phyloP scores from a whole-genome alignment of 192 early-diverging fungal genomes.

The Entomortierella parvispora region DNA sequence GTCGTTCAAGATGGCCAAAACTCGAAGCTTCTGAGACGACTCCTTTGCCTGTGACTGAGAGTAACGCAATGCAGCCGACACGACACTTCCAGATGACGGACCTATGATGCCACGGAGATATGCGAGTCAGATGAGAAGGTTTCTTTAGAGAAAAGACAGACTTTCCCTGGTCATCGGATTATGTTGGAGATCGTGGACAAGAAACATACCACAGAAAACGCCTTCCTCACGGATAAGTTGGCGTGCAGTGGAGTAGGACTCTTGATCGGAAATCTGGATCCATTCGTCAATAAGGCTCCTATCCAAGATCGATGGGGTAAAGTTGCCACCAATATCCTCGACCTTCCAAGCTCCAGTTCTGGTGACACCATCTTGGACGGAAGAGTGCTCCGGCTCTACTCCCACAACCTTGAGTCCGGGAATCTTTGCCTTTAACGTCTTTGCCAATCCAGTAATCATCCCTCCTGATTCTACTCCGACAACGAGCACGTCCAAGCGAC shows the following conservation, averaged over 20 bases:
- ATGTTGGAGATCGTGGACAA: no score
- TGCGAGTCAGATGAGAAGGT: not conserved
- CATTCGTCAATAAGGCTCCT: slow-evolving; percentile 66
- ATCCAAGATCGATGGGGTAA: slow-evolving; percentile 66
- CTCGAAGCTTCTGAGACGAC: slow-evolving; percentile 37
- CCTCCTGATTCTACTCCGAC: slow-evolving; percentile 77
- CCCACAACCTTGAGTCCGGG: slow-evolving; percentile 69
- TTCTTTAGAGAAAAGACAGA: no score
- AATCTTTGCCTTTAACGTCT: slow-evolving; percentile 60
- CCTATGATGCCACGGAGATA: slow-evolving; percentile 31
- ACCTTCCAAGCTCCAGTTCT: slow-evolving; percentile 66
- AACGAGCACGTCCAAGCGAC: slow-evolving; percentile 67
- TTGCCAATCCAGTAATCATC: slow-evolving; percentile 69
- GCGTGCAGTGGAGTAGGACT: slow-evolving; percentile 76
- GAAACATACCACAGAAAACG: slow-evolving; percentile 58
- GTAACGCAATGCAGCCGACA: slow-evolving; percentile 68
- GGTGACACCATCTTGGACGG: slow-evolving; percentile 54
- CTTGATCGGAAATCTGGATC: slow-evolving; percentile 74
- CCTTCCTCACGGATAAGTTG: slow-evolving; percentile 71
- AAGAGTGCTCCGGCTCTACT: slow-evolving; percentile 76
- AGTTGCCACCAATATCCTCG: slow-evolving; percentile 77
- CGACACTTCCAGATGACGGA: slow-evolving; percentile 73
- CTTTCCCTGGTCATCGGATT: no score
- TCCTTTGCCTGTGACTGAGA: slow-evolving; percentile 32
- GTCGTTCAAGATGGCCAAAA: slow-evolving; percentile 72